Base-by-base conservation (phyloP, 2,329 filamentous ascomycete genomes). In the Cordyceps cicadae region DNA sequence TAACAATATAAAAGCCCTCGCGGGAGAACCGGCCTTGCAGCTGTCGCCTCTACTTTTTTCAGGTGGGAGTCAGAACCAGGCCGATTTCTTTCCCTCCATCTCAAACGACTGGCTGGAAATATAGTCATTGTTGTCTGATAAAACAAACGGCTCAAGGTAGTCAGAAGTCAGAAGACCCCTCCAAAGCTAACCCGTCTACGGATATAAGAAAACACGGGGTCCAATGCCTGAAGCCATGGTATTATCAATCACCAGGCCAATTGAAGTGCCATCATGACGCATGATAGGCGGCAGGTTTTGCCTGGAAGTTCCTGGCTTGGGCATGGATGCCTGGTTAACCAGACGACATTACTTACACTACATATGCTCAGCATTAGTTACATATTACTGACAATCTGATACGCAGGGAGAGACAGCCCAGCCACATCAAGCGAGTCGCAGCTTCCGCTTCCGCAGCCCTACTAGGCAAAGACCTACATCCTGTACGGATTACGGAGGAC, bases 361-460 rank as follows among this genome's bases (percentile, higher is more conserved):
- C 24, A 24, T 24, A n/a, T 43, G 39, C 15, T n/a, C 39, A 15
- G 39, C 39, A 43, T 43, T 15, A n/a, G 14, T n/a, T 15, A n/a
- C 5, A 43, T 15, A 43, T 43, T 15, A n/a, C 39, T n/a, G 39
- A n/a, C 5, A 43, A 14, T 37, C 11, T 37, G 34, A 11, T 11
- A 15, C 39, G 12, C 24, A 32, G 17, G 26, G 21, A n/a, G 26
- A 8, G 12, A 43, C 15, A 56, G 45, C 54, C 39, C 54, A 56
- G 54, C 54, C 54, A 57, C 54, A 39, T 9, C 43, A 50, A 57
- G 54, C 54, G 34, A 57, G 45, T 19, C 48, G 26, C 41, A 21
- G 14, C 53, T n/a, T 15, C n/a, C 15, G 26, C 34, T n/a, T 8
- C n/a, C 21, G 26, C 34, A 11, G 29, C 46, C 41, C n/a, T 3